Base-by-base conservation (phyloP, 2,329 filamentous ascomycete species). In the Fusarium domesticum region DNA sequence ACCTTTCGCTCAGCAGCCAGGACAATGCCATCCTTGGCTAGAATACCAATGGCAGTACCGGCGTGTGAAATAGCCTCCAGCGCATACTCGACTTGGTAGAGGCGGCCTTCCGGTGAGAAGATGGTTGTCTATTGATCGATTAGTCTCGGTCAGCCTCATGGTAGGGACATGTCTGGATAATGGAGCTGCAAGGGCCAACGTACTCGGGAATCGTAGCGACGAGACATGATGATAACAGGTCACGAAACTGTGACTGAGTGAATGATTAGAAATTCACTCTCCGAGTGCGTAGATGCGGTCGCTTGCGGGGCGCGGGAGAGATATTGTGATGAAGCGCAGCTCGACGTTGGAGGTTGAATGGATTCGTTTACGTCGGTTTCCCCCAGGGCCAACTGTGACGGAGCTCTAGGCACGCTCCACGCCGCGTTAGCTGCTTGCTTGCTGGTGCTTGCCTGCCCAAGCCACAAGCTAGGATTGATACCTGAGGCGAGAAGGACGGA, bases 1-100 rank as follows among this genome's bases (percentile, higher is more conserved):
- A 98, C 93, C 77, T 98, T 98, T 69, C 93, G 84, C 81, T 98
- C 93, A 35, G 95, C 93, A 44, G 95, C 93, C 45, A 98, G 83
- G 50, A 98, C 93, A 65, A 98, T 98, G 62, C 93, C 93, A 81
- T 98, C 93, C 72, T 95, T 91, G 57, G 95, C 93, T 56, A 98
- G 79, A 65, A 98, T 96, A 43, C 93, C 93, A 62, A 98, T 84
- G 56, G 93, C 93, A 38, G 93, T 98, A 60, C 93, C 93, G 58
- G 93, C 93, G 64, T 98, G 93, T 57, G 93, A 98, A 67, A 98
- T 98, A 66, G 93, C 93, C 72, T 98, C 93, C 40, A 98, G 83
- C 18, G 93, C 95, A 79, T 98, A 98, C 81, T 98, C 93, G 63
- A 98, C 93, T 74, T 98, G 93, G 72, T 98, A 98, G 50, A 98